Evolutionary conservation across 176 grass and related monocot genomes (phyloP), one percentile per base, ranked within the genome.

Genomic region (Ananas comosus): DNA sequence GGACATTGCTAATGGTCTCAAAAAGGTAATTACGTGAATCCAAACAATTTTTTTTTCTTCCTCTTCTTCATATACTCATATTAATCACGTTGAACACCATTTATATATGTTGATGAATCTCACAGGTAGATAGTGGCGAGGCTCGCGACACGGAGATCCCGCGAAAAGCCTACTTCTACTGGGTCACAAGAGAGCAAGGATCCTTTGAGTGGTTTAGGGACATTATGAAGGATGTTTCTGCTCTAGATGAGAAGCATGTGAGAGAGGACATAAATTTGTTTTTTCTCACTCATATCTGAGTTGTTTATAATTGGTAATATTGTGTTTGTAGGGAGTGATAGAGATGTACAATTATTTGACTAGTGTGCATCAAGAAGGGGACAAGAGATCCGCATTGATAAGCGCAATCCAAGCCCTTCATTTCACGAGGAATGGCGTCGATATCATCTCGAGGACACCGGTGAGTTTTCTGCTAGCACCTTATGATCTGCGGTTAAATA

Each of bases 341-440:
- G 88, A 91, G 61, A 91, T 91, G 85, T 84, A 91, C 79, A 91
- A 87, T 69, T 87, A 87, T 42, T 68, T 91, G 4, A 91, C 88
- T 12, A 91, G 85, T 54, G 70, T 91, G 12, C 82, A 73, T 68
- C 51, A 80, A 76, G 88, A 87, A 82, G 88, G 88, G 0, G 81
- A 91, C 73, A 91, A 85, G 69, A 86, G 81, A 53, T 91, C 88
- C 48, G 52, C 74, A 11, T 79, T 91, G 48, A 79, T 87, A 65
- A 87, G 81, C 4, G 81, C 78, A 51, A 84, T 87, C 66, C 85
- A 91, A 77, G 88, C 85, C 69, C 88, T 87, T 70, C 78, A 91
- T 82, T 85, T 91, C 63, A 86, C 80, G 75, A 86, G 80, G 58
- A 86, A 79, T 11, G 81, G 85, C 2, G 74, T 87, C 9, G 88